These are phyloP conservation scores for Helicocarpus griseus DNA, from an alignment of 2,329 filamentous ascomycete genomes.

Conservation along the genomic window DNA sequence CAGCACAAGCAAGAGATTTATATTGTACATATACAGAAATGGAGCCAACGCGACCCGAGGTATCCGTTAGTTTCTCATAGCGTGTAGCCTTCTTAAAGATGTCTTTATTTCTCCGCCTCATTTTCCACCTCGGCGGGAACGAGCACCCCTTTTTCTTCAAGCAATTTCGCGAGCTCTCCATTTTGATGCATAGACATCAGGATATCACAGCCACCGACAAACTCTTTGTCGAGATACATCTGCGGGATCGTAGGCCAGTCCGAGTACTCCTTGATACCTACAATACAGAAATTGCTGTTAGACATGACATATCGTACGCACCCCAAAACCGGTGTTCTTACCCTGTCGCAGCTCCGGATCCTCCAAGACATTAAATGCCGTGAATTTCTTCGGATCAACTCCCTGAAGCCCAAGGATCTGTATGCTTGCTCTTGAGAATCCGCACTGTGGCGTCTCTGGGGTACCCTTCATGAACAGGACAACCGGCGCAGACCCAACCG, in stretches of 20 bases:
- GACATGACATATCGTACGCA: too few species aligned
- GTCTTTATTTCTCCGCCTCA: neutral
- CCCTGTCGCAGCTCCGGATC: slow-evolving; percentile 76
- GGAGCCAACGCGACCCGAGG: neutral
- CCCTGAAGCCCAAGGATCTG: slow-evolving; percentile 92
- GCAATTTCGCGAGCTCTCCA: slow-evolving; percentile 79
- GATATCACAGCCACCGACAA: slow-evolving; percentile 96
- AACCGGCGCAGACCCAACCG: slow-evolving; percentile 76
- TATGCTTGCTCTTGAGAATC: slow-evolving; percentile 89
- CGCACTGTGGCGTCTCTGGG: slow-evolving; percentile 89
- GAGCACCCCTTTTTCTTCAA: slow-evolving; percentile 87
- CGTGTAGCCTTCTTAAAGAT: neutral
- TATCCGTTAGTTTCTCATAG: neutral
- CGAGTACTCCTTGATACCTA: slow-evolving; percentile 97
- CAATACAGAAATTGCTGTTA: too few species aligned
- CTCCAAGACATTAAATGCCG: slow-evolving; percentile 96
- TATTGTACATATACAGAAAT: slow-evolving; percentile 3
- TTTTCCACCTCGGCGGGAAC: slow-evolving; percentile 46
- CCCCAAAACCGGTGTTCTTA: slow-evolving; percentile 31
- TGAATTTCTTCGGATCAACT: slow-evolving; percentile 89
- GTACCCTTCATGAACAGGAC: slow-evolving; percentile 99
- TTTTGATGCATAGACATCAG: slow-evolving; percentile 95
- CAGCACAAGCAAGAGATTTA: neutral
- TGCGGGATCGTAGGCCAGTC: slow-evolving; percentile 99
- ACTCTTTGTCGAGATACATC: slow-evolving; percentile 90